Base-by-base conservation (phyloP, 768 basidiomycete species). In the Suillus decipiens region DNA sequence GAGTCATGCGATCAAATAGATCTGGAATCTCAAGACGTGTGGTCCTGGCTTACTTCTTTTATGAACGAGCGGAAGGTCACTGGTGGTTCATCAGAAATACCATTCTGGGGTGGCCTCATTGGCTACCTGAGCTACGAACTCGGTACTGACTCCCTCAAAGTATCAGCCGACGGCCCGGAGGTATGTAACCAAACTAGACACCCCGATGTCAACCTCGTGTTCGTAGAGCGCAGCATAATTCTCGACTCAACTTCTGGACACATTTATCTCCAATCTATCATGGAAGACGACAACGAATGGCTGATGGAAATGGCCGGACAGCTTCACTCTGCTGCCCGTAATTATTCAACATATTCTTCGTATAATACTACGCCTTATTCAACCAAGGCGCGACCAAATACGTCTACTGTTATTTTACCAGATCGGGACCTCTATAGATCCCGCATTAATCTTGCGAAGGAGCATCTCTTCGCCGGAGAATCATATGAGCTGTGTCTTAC, bases 401-500 rank as follows among this genome's bases (percentile, higher is more conserved):
- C 66, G 53, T 73, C 75, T 34, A 68, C 70, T 17, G 75, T 90
- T 54, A 74, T 69, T n/a, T 71, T 88, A 45, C 90, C 91, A 0
- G 81, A 86, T 66, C 82, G 83, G 69, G 73, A 74, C 1, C 68
- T 72, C 2, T 97, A 98, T 75, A 84, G 89, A 36, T 75, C 82
- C 33, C 84, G 84, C 19, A 94, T 97, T 67, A 77, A 84, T 22
- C 71, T 79, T 60, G 90, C 92, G 14, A 87, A 93, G 70, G 87
- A 92, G 61, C 81, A 83, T 64, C 84, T 97, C 43, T 89, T 82
- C 63, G 81, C 88, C 36, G 96, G 96, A 3, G 91, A 97, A 71
- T 93, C 93, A 2, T 98, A 98, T 75, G 96, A 98, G 73, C 83
- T 98, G 41, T 97, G 95, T 67, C 79, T 97, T 37, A 97, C 96